These are phyloP conservation scores for Entoloma clypeatum DNA, from an alignment of 1,284 basidiomycete species.

Conservation along the genomic window DNA sequence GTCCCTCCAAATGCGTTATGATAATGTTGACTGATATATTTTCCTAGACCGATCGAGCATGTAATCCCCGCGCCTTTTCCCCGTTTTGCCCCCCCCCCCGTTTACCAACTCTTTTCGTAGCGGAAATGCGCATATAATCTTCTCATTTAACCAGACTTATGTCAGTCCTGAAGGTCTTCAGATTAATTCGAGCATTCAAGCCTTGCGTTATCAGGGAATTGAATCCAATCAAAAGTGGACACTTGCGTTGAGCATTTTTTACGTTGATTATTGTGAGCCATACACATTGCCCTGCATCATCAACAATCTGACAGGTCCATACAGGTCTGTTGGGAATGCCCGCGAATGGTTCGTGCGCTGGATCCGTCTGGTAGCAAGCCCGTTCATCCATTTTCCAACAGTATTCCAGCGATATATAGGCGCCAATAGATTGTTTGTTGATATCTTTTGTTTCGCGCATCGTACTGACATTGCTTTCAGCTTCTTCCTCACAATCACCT, in stretches of 20 bases:
- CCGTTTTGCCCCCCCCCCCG: not conserved
- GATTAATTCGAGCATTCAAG: too few relatives aligned
- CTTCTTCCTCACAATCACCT: constrained; percentile 49
- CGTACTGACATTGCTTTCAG: constrained; percentile 25
- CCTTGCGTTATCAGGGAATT: constrained; percentile 36
- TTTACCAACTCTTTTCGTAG: constrained; percentile 23
- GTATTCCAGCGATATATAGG: constrained; percentile 54
- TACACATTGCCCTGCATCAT: not conserved
- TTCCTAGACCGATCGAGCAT: constrained; percentile 50
- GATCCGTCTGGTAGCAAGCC: too few relatives aligned
- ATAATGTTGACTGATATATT: constrained; percentile 6
- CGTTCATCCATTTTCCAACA: constrained; percentile 20
- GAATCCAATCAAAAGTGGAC: constrained; percentile 52
- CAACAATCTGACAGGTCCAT: not conserved
- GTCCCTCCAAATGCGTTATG: constrained; percentile 3
- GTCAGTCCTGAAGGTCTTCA: constrained; percentile 26
- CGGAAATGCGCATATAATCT: constrained; percentile 51
- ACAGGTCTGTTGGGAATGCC: constrained; percentile 53
- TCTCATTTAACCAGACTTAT: constrained; percentile 50
- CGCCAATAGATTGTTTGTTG: constrained; percentile 49
- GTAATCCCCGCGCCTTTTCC: constrained; percentile 29
- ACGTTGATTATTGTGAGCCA: constrained; percentile 51
- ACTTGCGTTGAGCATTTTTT: constrained; percentile 51
- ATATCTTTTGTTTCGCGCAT: not conserved
- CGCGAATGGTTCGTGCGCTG: constrained; percentile 45